Evolutionary conservation across 2,329 filamentous ascomycete species (phyloP).

Genomic region (Rhynchosporium secalis): DNA sequence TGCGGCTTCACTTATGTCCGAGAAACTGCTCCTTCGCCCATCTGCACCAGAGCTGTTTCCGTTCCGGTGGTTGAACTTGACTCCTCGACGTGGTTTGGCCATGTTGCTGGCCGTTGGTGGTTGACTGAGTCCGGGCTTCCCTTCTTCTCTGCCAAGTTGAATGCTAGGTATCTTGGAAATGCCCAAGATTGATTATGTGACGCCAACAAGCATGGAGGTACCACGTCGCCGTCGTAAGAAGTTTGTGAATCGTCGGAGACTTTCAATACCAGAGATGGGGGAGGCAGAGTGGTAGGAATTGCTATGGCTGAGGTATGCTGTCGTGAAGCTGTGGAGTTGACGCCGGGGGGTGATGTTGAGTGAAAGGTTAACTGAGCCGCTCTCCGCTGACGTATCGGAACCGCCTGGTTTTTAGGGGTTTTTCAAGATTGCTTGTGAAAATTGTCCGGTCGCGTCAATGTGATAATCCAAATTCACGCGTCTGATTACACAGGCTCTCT

Average conservation of each 20-base stretch:
- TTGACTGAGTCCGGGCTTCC: constrained; percentile 12
- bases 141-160: constrained; percentile 19
- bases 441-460: neutral
- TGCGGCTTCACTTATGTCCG: constrained; percentile 64
- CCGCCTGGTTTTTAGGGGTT: constrained; percentile 2
- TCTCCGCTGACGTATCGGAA: constrained; percentile 7
- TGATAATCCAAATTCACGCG: neutral
- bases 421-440: constrained; percentile 1
- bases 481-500: neutral
- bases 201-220: constrained; percentile 3
- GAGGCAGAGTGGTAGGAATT: neutral
- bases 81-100: constrained; percentile 51
- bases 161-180: constrained; percentile 5
- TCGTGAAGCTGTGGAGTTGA: neutral
- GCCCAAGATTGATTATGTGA: constrained; percentile 22
- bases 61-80: constrained; percentile 51
- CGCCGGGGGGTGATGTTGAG: neutral
- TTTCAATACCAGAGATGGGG: neutral
- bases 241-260: neutral
- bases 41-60: constrained; percentile 36
- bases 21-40: constrained; percentile 66
- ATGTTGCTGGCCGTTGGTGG: constrained; percentile 34
- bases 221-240: neutral
- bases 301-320: neutral
- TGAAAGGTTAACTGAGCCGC: constrained; percentile 6